phyloP scores from a whole-genome alignment of 208 protist genomes.

The Entamoeba invadens region DNA sequence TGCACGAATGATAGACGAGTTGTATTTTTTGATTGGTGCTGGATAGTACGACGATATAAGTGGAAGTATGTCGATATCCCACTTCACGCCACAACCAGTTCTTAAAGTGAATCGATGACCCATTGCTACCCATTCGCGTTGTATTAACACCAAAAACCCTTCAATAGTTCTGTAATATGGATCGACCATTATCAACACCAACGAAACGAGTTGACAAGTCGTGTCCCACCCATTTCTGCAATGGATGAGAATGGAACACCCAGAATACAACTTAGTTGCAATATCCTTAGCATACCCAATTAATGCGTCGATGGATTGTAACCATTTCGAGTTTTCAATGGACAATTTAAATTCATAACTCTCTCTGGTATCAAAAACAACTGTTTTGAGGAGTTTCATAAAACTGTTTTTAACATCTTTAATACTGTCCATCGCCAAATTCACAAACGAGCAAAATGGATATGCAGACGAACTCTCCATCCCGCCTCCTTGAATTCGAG shows the following conservation, averaged over 20 bases:
- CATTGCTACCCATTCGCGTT: slow-evolving; percentile 78
- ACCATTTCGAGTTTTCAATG: slow-evolving; percentile 39
- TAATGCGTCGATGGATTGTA: slow-evolving; percentile 29
- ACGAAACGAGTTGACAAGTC: slow-evolving; percentile 60
- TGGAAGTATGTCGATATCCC: background rate
- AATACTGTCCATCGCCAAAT: slow-evolving; percentile 39
- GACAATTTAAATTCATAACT: background rate
- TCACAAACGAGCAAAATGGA: background rate
- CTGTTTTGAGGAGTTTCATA: slow-evolving; percentile 26
- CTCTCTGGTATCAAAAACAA: background rate
- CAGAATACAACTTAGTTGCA: background rate
- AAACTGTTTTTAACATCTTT: slow-evolving; percentile 42
- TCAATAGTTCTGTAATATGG: slow-evolving; percentile 63
- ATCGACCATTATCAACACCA: slow-evolving; percentile 69
- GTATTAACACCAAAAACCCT: slow-evolving; percentile 61
- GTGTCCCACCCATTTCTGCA: slow-evolving; percentile 79
- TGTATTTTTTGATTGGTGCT: background rate
- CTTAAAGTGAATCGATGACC: slow-evolving; percentile 65
- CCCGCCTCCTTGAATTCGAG: background rate
- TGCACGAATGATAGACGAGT: background rate
- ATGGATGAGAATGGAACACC: slow-evolving; percentile 37
- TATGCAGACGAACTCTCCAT: background rate
- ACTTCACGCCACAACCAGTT: background rate
- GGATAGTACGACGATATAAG: background rate
- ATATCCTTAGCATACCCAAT: slow-evolving; percentile 9